These are phyloP conservation scores for Zea mays DNA, from an alignment of 176 grass and related monocot genomes.

Conservation along the genomic window Zm-B73-REFERENCE-NAM-5.0 NC_050099.1:124470001-124470500, in stretches of 20 bases:
- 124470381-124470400: neutral
- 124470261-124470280: constrained; percentile 22
- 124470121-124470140: neutral
- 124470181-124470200: constrained; percentile 4
- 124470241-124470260: neutral
- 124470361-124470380: neutral
- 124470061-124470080: neutral
- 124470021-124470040: neutral
- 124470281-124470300: constrained; percentile 25
- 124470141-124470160: neutral
- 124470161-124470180: constrained; percentile 4
- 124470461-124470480: neutral
- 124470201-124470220: neutral
- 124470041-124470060: neutral
- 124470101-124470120: neutral
- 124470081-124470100: neutral
- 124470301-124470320: neutral
- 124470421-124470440: neutral
- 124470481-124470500: neutral
- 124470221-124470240: constrained; percentile 12
- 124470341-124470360: neutral
- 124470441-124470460: neutral
- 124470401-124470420: neutral
- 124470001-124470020: neutral
- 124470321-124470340: neutral